Base-by-base conservation (phyloP, 2,329 filamentous ascomycete species). In the Mariannaea elegans region DNA sequence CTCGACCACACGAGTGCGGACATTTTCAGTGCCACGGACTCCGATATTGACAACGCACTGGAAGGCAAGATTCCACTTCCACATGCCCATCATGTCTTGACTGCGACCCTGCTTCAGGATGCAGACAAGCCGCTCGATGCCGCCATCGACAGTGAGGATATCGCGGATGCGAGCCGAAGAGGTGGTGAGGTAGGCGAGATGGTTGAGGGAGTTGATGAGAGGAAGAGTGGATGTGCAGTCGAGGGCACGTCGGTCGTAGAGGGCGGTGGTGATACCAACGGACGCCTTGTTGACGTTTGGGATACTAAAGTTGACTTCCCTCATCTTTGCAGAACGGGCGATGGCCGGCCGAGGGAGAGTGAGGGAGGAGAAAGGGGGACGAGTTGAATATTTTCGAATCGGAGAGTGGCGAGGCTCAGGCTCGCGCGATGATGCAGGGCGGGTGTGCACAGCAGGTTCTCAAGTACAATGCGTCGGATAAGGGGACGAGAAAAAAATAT, bases 11-110 rank as follows among this genome's bases (percentile, higher is more conserved):
- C 95, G 87, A 58, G 95, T 98, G 69, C 95, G 88, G 60, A 99
- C 95, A 67, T 87, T 89, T 80, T 99, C 95, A 12, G 95, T 97
- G 61, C 95, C 95, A 68, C 95, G 88, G 61, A 99, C 94, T 57
- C 95, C 95, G 73, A 99, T 98, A 77, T 99, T 99, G 75, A 99
- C 95, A 65, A 98, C 94, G 77, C 95, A 99, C 78, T 98, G 95
- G 77, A 99, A 99, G 52, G 95, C 95, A 64, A 99, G 85, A 74
- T 97, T 99, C 95, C 95, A 99, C 80, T 98, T 98, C 95, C 95
- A 99, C 92, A 97, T 97, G 77, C 97, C 94, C 94, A 98, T 97
- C 89, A 97, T 90, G 76, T 99, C 94, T 78, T 94, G 96, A 80
- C 92, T 97, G 74, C 95, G 87, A 64, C 95, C 95, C 78, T 97